Evolutionary conservation across 345 rosid genomes (phyloP).

Genomic region (Camelina hispida): DNA sequence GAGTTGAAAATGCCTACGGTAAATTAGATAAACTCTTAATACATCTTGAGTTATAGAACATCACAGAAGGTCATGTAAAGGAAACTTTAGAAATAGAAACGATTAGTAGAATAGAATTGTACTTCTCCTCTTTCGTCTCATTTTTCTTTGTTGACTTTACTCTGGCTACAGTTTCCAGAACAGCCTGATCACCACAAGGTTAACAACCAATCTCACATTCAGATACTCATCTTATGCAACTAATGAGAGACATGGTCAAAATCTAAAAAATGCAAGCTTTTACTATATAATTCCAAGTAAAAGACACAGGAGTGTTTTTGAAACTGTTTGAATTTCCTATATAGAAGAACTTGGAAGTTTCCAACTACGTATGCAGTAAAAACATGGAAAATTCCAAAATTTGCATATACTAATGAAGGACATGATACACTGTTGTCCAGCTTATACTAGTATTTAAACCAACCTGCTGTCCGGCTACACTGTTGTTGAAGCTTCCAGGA

Average conservation of each 20-base stretch:
- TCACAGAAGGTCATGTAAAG: not conserved
- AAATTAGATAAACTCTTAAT: conserved; percentile 18
- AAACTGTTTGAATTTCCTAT: not conserved
- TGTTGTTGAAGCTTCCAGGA: conserved; percentile 86
- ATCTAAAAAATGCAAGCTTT: not conserved
- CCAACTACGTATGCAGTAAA: not conserved
- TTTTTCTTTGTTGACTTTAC: conserved; percentile 74
- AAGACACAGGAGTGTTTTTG: not conserved
- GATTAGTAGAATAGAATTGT: conserved; percentile 42
- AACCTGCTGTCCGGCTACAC: conserved; percentile 85
- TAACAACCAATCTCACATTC: conserved; percentile 28
- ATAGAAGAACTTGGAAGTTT: not conserved
- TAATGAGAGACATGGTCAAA: not conserved
- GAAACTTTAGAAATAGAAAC: conserved; percentile 2
- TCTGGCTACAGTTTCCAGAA: conserved; percentile 91
- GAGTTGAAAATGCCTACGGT: conserved; percentile 70
- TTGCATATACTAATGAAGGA: not conserved
- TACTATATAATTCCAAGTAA: not conserved
- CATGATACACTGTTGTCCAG: not conserved
- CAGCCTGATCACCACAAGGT: conserved; percentile 66
- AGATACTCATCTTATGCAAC: conserved; percentile 25
- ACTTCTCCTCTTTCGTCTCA: conserved; percentile 85
- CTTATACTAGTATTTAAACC: not conserved
- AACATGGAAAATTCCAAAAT: not conserved
- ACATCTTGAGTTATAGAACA: not conserved